A percentile compares a stretch with the other conserved stretches of the same genome.
These are phyloP conservation scores for Symbiodinium natans DNA, from an alignment of 73 alveolate species.

Conservation along the genomic window DNA sequence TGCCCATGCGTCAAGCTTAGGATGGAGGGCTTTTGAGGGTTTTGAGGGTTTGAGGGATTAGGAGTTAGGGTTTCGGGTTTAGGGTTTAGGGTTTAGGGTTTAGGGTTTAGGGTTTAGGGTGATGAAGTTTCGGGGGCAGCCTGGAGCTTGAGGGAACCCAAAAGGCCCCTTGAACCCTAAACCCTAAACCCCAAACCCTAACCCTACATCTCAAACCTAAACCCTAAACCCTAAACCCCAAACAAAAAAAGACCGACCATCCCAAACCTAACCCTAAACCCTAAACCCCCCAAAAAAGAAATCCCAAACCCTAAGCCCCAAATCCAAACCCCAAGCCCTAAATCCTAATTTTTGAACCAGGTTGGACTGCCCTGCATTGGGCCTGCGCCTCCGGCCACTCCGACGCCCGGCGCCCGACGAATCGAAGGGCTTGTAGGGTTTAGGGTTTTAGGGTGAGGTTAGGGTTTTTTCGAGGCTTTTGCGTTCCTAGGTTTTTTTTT, in stretches of 20 bases:
- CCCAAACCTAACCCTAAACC: too few relatives aligned
- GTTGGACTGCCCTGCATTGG: not conserved
- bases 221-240: too few relatives aligned
- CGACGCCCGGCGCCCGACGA: not conserved
- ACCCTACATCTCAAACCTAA: too few relatives aligned
- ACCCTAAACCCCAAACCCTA: too few relatives aligned
- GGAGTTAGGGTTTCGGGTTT: not conserved
- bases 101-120: not conserved
- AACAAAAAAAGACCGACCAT: too few relatives aligned
- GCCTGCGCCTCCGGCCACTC: not conserved
- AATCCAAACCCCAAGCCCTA: not conserved
- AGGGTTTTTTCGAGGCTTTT: not conserved
- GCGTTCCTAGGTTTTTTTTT: not conserved
- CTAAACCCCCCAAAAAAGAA: not conserved
- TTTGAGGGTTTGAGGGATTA: too few relatives aligned
- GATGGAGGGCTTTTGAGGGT: too few relatives aligned
- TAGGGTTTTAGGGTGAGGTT: not conserved
- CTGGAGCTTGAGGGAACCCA: not conserved
- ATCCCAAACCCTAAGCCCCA: too few relatives aligned
- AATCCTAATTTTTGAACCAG: not conserved
- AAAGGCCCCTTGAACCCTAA: too few relatives aligned
- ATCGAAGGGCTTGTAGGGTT: not conserved
- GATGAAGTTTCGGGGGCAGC: not conserved
- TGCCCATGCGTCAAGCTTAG: too few relatives aligned
- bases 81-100: not conserved